These are phyloP conservation scores for Ustilago sp. DNA, from an alignment of 1,284 basidiomycete species.

Conservation along the genomic window DNA sequence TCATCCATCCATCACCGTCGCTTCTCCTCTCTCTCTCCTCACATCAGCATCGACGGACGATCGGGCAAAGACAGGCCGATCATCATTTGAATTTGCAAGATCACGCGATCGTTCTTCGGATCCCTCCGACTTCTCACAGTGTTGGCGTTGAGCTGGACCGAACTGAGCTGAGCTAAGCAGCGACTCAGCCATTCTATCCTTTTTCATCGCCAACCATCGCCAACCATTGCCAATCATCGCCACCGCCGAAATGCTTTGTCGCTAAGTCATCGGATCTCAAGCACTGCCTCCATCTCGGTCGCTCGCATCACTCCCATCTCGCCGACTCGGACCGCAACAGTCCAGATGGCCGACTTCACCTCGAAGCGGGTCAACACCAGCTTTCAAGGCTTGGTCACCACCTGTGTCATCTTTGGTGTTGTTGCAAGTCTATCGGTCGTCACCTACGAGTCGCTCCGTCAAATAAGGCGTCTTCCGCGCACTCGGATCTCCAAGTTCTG, in stretches of 20 bases:
- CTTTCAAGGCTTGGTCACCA: conserved; percentile 62
- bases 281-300: neutral
- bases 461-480: conserved; percentile 55
- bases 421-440: conserved; percentile 52
- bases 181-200: neutral
- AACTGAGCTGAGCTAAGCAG: neutral
- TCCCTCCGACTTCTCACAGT: neutral
- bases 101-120: conserved; percentile 15
- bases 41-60: neutral
- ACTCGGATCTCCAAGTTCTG: conserved; percentile 51
- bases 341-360: conserved; percentile 38
- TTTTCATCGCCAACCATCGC: neutral
- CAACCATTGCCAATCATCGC: neutral
- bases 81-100: neutral
- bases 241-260: neutral
- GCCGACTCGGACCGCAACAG: neutral
- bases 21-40: neutral
- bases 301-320: neutral
- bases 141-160: no score
- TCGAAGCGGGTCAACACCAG: conserved; percentile 45
- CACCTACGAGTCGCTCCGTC: conserved; percentile 60
- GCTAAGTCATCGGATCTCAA: neutral
- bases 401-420: conserved; percentile 58
- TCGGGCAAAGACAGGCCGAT: neutral
- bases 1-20: neutral